Base-by-base conservation (phyloP, 192 early-diverging fungal genomes). In the Coemansia guatemalensis region DNA sequence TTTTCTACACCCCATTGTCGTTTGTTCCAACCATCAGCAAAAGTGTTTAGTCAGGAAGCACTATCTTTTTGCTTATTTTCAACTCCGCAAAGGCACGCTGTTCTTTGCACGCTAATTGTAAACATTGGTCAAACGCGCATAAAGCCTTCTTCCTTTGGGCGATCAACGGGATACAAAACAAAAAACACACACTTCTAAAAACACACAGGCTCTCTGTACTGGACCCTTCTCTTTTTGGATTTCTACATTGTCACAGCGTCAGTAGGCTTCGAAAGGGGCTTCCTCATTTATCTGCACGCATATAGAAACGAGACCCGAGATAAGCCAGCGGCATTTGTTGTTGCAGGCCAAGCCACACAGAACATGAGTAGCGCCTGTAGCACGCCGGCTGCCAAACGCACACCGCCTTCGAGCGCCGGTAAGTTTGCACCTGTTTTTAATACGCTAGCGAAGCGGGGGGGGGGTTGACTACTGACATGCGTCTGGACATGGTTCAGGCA, bases 351-450 rank as follows among this genome's bases (percentile, higher is more conserved):
- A 29, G 56, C 26, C 58, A 47, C 44, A 59, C 39, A 4, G 12
- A 58, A 39, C 18, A 67, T 67, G 65, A 67, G 58, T 21, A 44
- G 51, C 32, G 12, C 54, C 54, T 27, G 54, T 30, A 52, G 26
- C 50, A 60, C 65, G 24, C 62, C 50, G 21, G 52, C 58, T 58
- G 29, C 64, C 44, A 63, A 63, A 39, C 69, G 39, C 21, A 58
- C 48, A 24, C 14, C 63, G 18, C 26, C 63, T 27, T 55, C 20
- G 23, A 48, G 54, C 1, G 24, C 53, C 8, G 53, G 62, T 63
- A 63, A 63, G 61, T 63, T 59, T 48, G 29, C 39, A 9, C 3
- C 14, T 3, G 17, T 44, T 44, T 44, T 17, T 44, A 17, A 17
- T 44, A 3, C 14, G 4, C 17, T 17, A 44, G 39, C 17, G 12